Conservation (phyloP, 345 rosid genomes). For the Litchi chinensis region DNA sequence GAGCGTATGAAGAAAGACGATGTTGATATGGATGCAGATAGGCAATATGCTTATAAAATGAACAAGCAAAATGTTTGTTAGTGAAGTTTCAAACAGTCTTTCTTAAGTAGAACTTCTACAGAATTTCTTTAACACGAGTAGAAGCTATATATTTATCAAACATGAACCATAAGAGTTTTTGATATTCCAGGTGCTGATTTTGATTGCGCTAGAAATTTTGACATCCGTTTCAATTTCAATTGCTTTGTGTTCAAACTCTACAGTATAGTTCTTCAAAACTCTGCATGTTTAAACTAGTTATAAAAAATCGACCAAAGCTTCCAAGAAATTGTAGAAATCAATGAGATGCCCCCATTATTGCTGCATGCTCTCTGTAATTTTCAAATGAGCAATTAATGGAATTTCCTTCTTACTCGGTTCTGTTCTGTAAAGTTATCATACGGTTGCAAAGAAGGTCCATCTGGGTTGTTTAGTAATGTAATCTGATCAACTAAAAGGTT, state of each 20-base stretch:
- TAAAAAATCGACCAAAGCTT: background rate
- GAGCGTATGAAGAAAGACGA: constrained; percentile 77
- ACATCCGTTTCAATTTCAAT: background rate
- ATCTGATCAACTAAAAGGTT: background rate
- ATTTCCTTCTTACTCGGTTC: background rate
- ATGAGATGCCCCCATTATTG: background rate
- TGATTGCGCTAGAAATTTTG: background rate
- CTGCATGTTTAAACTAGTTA: background rate
- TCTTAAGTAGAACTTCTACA: constrained; percentile 20
- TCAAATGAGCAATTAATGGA: background rate
- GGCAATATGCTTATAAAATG: constrained; percentile 53
- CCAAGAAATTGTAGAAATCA: background rate
- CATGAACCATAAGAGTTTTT: background rate
- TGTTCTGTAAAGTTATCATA: background rate
- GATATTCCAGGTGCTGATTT: background rate
- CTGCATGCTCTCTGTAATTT: background rate
- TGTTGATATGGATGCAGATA: constrained; percentile 63
- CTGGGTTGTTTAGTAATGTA: background rate
- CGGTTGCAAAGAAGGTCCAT: background rate
- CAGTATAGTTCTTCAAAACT: background rate
- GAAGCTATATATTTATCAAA: constrained; percentile 8
- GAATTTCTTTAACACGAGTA: background rate
- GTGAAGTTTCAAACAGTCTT: constrained; percentile 50
- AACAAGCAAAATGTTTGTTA: constrained; percentile 66
- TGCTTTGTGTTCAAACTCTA: background rate